phyloP scores from a whole-genome alignment of 2,329 filamentous ascomycete genomes.

The Sphaerulina vaccinii region DNA sequence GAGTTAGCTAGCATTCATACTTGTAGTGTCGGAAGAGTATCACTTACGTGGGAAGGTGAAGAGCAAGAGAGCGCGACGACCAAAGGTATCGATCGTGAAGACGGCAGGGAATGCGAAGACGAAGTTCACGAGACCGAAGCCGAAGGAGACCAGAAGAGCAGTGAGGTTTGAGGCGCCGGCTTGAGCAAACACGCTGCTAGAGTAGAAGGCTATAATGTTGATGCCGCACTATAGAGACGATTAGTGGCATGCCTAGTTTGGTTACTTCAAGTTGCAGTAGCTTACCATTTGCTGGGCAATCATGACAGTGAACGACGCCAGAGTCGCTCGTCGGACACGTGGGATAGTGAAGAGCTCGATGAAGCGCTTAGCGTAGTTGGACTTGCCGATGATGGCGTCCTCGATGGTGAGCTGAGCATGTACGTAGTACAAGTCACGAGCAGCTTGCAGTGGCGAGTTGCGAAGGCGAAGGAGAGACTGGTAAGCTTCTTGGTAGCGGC shows the following conservation, averaged over 20 bases:
- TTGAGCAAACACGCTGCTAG: slow-evolving; percentile 36
- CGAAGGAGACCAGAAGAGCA: slow-evolving; percentile 44
- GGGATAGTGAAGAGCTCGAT: slow-evolving; percentile 52
- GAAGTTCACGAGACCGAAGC: slow-evolving; percentile 49
- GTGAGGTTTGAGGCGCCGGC: slow-evolving; percentile 37
- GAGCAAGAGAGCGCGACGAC: slow-evolving; percentile 35
- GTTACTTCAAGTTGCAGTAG: too few relatives aligned
- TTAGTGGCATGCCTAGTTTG: neutral
- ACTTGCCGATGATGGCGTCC: slow-evolving; percentile 34
- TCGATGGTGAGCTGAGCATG: slow-evolving; percentile 37
- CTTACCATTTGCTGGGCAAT: slow-evolving; percentile 31
- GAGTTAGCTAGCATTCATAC: too few relatives aligned
- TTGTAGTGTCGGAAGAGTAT: too few relatives aligned
- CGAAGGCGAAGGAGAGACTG: slow-evolving; percentile 50
- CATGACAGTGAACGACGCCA: slow-evolving; percentile 35
- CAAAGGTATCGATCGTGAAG: slow-evolving; percentile 40
- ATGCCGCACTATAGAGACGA: slow-evolving; percentile 14
- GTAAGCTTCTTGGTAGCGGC: slow-evolving; percentile 49
- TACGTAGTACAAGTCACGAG: slow-evolving; percentile 56
- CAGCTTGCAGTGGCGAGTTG: slow-evolving; percentile 53
- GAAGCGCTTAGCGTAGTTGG: slow-evolving; percentile 45
- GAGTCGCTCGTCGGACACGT: slow-evolving; percentile 45
- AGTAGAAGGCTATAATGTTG: slow-evolving; percentile 36
- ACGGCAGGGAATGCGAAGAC: slow-evolving; percentile 44
- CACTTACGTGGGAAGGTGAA: slow-evolving; percentile 50